Percentiles rank a stretch among this genome's conserved stretches.
These are phyloP conservation scores for Tulasnella sp. DNA, from an alignment of 768 basidiomycete species.

Conservation along the genomic window DNA sequence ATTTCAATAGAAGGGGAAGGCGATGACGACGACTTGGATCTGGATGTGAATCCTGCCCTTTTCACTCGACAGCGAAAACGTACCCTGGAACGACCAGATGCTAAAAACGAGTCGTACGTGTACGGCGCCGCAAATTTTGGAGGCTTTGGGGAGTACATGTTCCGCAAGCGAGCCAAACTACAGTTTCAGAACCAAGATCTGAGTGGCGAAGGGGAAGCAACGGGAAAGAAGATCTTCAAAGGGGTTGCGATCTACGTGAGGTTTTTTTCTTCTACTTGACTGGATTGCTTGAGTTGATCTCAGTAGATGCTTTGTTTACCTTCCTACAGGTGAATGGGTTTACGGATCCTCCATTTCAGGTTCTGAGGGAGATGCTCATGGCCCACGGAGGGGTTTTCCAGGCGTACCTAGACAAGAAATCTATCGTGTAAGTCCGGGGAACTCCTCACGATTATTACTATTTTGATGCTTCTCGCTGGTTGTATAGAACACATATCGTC, in stretches of 20 bases:
- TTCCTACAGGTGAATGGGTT: slow-evolving; percentile 70
- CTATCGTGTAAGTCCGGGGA: slow-evolving; percentile 51
- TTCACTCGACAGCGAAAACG: not conserved
- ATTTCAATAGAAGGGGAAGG: not conserved
- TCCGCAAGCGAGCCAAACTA: slow-evolving; percentile 79
- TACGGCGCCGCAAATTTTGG: slow-evolving; percentile 79
- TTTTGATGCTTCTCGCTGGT: not conserved
- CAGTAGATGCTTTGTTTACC: no score
- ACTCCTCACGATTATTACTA: not conserved
- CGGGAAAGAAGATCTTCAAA: slow-evolving; percentile 45
- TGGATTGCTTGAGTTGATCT: not conserved
- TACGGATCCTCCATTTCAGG: slow-evolving; percentile 79
- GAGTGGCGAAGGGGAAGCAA: slow-evolving; percentile 19
- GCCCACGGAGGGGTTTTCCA: slow-evolving; percentile 75
- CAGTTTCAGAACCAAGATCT: slow-evolving; percentile 60
- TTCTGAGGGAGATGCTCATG: slow-evolving; percentile 66
- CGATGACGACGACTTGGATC: slow-evolving; percentile 7
- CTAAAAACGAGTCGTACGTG: slow-evolving; percentile 26
- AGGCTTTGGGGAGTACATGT: slow-evolving; percentile 80
- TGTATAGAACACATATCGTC: slow-evolving; percentile 71
- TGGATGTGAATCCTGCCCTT: not conserved
- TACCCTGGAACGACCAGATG: not conserved
- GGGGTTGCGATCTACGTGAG: slow-evolving; percentile 76
- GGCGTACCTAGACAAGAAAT: slow-evolving; percentile 72
- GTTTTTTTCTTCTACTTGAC: not conserved